Base-by-base conservation (phyloP, 1,284 basidiomycete genomes). In the Leccinum pachyderme region DNA sequence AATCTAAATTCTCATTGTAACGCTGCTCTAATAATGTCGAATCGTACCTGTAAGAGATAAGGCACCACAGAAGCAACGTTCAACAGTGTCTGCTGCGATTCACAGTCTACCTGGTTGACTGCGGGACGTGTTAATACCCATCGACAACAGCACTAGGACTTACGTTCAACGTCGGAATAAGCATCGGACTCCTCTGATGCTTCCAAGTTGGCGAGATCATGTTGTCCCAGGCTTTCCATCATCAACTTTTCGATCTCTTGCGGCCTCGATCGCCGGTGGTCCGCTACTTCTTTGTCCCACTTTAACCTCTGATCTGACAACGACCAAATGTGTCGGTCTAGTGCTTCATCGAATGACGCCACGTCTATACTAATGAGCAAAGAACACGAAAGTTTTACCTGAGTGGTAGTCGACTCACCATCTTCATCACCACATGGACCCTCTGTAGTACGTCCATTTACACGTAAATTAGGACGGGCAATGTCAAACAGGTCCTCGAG, bases 391-490 rank as follows among this genome's bases (percentile, higher is more conserved):
- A 53, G 29, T 31, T 31, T 54, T 25, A 33, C 24, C 27, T 29
- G 32, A 45, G 5, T 25, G 6, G 11, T 27, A 45, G 24, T 25
- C 13, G 31, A 59, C 73, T 51, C 49, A 83, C 86, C 82, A 56
- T 80, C 76, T 58, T 81, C 81, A 11, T 86, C 66, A 8, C 50
- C 52, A 11, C 13, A 56, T 3, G 64, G 57, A 18, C 61, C 81
- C 63, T 90, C 88, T 56, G 86, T 82, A 59, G 86, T 86, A 55
- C 86, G 83, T 12, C 91, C 91, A 63, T 93, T 93, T 31, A 93
- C 81, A 35, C 88, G 81, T 22, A 93, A 67, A 67, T 93, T 93
- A 7, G 82, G 80, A 60, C 82, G 80, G 1, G 85, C 80, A 59
- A 84, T 79, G 37, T 78, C 77, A 61, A 91, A 87, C 33, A 84